Conservation (phyloP, 2,329 filamentous ascomycete species). For the Cercospora janseana region DNA sequence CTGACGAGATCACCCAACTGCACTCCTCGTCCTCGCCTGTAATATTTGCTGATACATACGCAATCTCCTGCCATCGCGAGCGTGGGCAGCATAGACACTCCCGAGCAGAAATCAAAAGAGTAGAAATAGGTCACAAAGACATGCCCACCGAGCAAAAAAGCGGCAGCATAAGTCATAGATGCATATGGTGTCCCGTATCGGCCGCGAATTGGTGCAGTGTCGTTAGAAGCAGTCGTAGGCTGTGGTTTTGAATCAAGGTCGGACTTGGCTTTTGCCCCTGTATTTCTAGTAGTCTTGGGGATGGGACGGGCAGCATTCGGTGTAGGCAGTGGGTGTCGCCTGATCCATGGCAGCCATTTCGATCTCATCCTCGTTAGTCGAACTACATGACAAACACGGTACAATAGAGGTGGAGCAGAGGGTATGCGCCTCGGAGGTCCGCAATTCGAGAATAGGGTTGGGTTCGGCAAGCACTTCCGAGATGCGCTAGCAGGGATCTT, state of each 20-base stretch:
- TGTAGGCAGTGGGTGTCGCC: no score
- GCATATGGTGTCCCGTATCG: not conserved
- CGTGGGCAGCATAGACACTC: slow-evolving; percentile 88
- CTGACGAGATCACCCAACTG: slow-evolving; percentile 80
- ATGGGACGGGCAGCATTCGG: no score
- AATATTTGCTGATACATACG: slow-evolving; percentile 65
- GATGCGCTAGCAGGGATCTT: slow-evolving; percentile 4
- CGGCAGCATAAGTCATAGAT: slow-evolving; percentile 1
- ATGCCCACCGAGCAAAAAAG: slow-evolving; percentile 5
- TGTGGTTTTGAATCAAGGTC: no score
- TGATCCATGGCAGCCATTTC: no score
- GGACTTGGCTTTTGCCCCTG: no score
- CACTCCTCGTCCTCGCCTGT: slow-evolving; percentile 65
- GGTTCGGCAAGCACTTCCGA: not conserved
- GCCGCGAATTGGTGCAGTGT: not conserved
- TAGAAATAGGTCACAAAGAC: slow-evolving; percentile 53
- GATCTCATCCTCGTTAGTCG: no score
- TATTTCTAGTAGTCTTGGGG: no score
- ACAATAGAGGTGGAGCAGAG: not conserved
- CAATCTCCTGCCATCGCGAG: slow-evolving; percentile 66
- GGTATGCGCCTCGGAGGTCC: not conserved
- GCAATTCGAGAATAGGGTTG: not conserved
- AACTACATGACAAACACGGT: no score
- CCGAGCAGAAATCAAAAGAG: slow-evolving; percentile 59
- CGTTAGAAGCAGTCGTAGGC: not conserved